Base-by-base conservation (phyloP, 2,329 filamentous ascomycete genomes). In the Colletotrichum tropicale region DNA sequence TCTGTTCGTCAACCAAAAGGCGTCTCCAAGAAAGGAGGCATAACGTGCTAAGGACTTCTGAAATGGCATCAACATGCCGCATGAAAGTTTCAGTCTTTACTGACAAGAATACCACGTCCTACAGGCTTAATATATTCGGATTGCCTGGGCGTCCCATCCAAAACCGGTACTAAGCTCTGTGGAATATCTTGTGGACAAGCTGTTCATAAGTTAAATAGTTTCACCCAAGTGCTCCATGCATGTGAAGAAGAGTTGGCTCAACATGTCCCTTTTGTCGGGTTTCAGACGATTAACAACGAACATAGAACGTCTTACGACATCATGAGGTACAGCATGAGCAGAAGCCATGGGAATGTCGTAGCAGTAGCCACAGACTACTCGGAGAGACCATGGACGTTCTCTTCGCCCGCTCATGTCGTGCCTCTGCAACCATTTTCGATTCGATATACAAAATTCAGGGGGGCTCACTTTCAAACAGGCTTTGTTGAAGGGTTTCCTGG, bases 401-500 rank as follows among this genome's bases (percentile, higher is more conserved):
- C 36, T 18, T 43, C 36, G 36, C 8, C 8, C 36, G 36, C 36
- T 18, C 36, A 18, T n/a, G 1, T 10, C 2, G 8, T 43, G 36
- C 5, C 36, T 6, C 36, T 6, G 16, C 36, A n/a, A 43, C 38
- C 8, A 43, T n/a, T 8, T 13, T 16, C 24, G 3, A 61, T 18
- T n/a, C 7, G 21, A 30, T n/a, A 8, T 12, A 9, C 24, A 24
- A 60, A 32, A 21, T 32, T 18, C 3, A 32, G 6, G 16, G 10
- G 2, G 13, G 26, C 28, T n/a, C 9, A n/a, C 18, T n/a, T n/a
- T 43, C 18, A 6, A 18, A 15, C 6, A 24, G 30, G n/a, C 18
- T n/a, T 48, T 28, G 26, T 48, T 61, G 36, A 75, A 68, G 58
- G 34, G 56, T 34, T 73, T 73, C 70, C 70, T 68, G 70, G 28